A percentile compares a stretch with the other conserved stretches of the same genome.
These are phyloP conservation scores for Globisporangium echinulatum DNA, from an alignment of 352 stramenopile species.

Conservation along the genomic window DNA sequence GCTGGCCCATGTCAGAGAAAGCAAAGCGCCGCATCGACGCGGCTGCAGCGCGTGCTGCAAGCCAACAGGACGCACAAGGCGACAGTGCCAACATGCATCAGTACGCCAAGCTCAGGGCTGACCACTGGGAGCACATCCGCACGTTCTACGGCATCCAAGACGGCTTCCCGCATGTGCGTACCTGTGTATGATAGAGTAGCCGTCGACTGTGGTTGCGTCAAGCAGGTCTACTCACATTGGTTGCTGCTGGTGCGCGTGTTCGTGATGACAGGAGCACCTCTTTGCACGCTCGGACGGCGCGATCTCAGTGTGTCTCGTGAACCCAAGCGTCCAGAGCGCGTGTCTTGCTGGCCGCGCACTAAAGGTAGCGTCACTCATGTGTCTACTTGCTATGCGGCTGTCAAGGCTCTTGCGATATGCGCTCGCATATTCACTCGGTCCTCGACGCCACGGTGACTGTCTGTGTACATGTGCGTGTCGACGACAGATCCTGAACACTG, in stretches of 20 bases:
- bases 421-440: not conserved
- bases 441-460: not conserved
- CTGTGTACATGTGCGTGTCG: not conserved
- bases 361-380: conserved; percentile 16
- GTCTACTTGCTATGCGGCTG: not conserved
- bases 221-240: not conserved
- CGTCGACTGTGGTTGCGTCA: no score
- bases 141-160: conserved; percentile 63
- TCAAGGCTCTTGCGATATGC: not conserved
- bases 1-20: conserved; percentile 32
- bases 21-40: conserved; percentile 17
- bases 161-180: conserved; percentile 40
- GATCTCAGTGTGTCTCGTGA: conserved; percentile 60
- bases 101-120: conserved; percentile 42
- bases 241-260: no score
- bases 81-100: conserved; percentile 22
- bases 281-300: conserved; percentile 62
- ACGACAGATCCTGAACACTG: conserved; percentile 75
- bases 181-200: not conserved
- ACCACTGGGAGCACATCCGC: conserved; percentile 52
- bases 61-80: conserved; percentile 10
- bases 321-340: conserved; percentile 33
- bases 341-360: conserved; percentile 53
- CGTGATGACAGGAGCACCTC: conserved; percentile 33
- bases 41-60: conserved; percentile 6